Conservation (phyloP, 2,329 filamentous ascomycete genomes). For the Acrodontium crateriforme region DNA sequence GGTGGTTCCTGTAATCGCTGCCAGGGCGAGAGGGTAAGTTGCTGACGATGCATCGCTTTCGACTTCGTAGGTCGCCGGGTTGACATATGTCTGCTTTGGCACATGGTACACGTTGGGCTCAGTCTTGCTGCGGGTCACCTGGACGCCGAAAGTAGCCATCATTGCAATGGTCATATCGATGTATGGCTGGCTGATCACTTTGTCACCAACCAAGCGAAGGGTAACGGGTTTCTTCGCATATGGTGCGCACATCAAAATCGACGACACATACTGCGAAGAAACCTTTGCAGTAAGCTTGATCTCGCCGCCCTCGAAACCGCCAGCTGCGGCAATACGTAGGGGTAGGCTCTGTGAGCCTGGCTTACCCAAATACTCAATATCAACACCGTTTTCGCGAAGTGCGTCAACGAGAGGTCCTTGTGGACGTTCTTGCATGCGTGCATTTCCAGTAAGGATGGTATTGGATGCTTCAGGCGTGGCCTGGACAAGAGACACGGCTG, state of each 20-base stretch:
- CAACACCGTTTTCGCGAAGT: constrained; percentile 72
- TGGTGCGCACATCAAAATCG: constrained; percentile 88
- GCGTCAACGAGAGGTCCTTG: constrained; percentile 90
- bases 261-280: constrained; percentile 98
- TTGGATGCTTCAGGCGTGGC: constrained; percentile 47
- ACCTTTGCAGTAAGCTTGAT: constrained; percentile 91
- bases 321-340: constrained; percentile 65
- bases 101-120: constrained; percentile 91
- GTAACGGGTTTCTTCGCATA: constrained; percentile 93
- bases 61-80: constrained; percentile 73
- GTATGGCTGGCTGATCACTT: constrained; percentile 91
- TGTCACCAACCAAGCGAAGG: constrained; percentile 80
- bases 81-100: constrained; percentile 68
- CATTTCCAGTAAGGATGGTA: constrained; percentile 82
- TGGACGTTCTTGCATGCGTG: constrained; percentile 88
- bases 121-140: constrained; percentile 59
- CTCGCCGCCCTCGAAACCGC: constrained; percentile 69
- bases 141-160: constrained; percentile 85
- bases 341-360: constrained; percentile 75
- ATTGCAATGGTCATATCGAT: constrained; percentile 98
- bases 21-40: constrained; percentile 86
- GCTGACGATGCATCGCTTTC: constrained; percentile 97
- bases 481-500: constrained; percentile 71
- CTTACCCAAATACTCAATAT: constrained; percentile 71
- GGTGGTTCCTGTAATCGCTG: constrained; percentile 87